Evolutionary conservation across 176 grass and related monocot genomes (phyloP).

Genomic region (Urochloa ruziziensis): DNA sequence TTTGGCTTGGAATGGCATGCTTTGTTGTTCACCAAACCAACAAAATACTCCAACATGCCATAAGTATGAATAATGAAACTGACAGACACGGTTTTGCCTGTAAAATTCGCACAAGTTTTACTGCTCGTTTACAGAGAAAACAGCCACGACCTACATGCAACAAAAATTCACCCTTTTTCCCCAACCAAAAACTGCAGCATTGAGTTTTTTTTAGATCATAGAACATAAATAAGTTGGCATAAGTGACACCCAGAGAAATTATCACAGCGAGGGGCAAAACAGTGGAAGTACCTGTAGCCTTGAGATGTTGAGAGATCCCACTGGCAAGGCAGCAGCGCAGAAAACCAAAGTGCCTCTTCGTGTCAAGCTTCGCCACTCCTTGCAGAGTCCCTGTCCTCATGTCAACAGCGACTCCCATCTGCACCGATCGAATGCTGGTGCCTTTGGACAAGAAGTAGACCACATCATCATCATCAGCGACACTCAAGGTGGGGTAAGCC

Average conservation of each 20-base stretch:
- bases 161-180: background rate
- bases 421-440: background rate
- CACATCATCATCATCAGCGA: background rate
- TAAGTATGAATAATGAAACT: no score
- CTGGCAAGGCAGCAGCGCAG: background rate
- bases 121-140: background rate
- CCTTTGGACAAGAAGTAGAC: background rate
- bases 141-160: background rate
- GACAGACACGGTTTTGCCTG: no score
- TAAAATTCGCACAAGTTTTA: background rate
- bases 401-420: background rate
- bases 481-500: background rate
- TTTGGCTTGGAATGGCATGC: no score
- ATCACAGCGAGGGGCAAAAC: no score
- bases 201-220: background rate
- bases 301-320: background rate
- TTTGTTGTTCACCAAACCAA: no score
- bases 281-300: background rate
- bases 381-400: background rate
- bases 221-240: background rate
- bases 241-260: no score
- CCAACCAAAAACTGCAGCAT: background rate
- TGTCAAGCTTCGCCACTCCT: background rate
- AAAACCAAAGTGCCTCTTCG: background rate
- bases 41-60: no score